Percentiles rank a stretch among this genome's conserved stretches.
These are phyloP conservation scores for Tricholoma furcatifolium DNA, from an alignment of 768 basidiomycete species.

Conservation along the genomic window DNA sequence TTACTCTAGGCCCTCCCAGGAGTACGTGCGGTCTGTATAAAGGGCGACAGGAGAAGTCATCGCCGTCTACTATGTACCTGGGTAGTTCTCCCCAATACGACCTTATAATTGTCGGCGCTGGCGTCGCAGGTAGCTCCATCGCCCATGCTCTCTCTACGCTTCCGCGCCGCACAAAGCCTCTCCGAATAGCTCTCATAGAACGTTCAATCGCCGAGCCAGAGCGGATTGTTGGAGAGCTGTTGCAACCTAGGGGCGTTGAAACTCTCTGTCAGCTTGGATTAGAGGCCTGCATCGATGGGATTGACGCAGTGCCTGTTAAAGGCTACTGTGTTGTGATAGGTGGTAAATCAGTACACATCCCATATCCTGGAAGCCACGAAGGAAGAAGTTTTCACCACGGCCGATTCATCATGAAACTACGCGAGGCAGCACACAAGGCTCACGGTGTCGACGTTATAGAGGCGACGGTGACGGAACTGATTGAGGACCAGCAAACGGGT, in stretches of 20 bases:
- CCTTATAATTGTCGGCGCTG: constrained; percentile 88
- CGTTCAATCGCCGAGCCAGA: constrained; percentile 91
- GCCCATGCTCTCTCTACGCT: constrained; percentile 78
- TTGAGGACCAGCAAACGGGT: constrained; percentile 51
- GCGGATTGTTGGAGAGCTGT: constrained; percentile 94
- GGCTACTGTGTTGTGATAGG: constrained; percentile 83
- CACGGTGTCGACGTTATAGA: constrained; percentile 78
- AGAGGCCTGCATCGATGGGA: constrained; percentile 73
- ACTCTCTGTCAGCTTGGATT: constrained; percentile 80
- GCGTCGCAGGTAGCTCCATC: constrained; percentile 84
- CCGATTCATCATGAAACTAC: constrained; percentile 76
- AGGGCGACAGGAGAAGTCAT: too few species aligned
- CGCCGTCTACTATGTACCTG: too few species aligned
- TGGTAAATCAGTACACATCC: constrained; percentile 77
- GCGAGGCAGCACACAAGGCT: constrained; percentile 61
- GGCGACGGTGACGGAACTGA: constrained; percentile 76
- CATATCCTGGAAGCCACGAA: constrained; percentile 72
- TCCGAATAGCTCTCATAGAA: constrained; percentile 86
- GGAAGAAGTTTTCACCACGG: constrained; percentile 96
- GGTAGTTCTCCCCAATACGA: too few species aligned
- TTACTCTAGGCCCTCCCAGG: too few species aligned
- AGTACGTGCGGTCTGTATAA: too few species aligned
- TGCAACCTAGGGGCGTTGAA: constrained; percentile 89
- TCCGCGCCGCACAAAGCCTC: constrained; percentile 50
- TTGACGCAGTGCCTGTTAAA: constrained; percentile 77